These are phyloP conservation scores for Pythium monospermum DNA, from an alignment of 352 stramenopile species.

Conservation along the genomic window DNA sequence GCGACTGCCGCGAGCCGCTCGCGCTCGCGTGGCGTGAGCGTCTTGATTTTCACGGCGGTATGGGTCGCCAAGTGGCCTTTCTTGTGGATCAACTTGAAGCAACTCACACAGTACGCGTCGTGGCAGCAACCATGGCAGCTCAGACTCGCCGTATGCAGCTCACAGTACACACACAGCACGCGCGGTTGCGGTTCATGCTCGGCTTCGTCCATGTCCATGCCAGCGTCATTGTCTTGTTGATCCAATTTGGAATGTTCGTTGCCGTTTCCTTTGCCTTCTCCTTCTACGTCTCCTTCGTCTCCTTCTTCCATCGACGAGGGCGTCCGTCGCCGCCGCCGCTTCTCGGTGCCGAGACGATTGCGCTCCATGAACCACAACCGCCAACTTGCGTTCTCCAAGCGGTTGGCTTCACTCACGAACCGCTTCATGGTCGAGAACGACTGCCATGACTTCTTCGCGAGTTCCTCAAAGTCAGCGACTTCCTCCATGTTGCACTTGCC, in stretches of 20 bases:
- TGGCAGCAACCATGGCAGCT: constrained; percentile 83
- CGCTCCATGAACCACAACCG: constrained; percentile 77
- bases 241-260: no score
- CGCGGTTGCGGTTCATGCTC: constrained; percentile 3
- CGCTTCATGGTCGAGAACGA: constrained; percentile 85
- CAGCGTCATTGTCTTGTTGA: constrained; percentile 20
- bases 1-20: constrained; percentile 13
- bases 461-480: constrained; percentile 51
- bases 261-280: constrained; percentile 3
- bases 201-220: constrained; percentile 18
- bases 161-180: constrained; percentile 71
- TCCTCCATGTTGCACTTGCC: constrained; percentile 28
- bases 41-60: constrained; percentile 61
- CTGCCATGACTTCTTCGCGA: constrained; percentile 82
- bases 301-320: not conserved
- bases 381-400: constrained; percentile 82
- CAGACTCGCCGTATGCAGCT: constrained; percentile 58
- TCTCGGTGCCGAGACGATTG: constrained; percentile 12
- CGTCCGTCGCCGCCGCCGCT: not conserved
- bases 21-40: constrained; percentile 11
- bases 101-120: constrained; percentile 81
- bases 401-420: constrained; percentile 75
- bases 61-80: constrained; percentile 77
- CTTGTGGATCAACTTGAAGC: constrained; percentile 88
- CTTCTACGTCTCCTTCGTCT: no score